Base-by-base conservation (phyloP, 345 rosid species). In the Syzygium grande region DNA sequence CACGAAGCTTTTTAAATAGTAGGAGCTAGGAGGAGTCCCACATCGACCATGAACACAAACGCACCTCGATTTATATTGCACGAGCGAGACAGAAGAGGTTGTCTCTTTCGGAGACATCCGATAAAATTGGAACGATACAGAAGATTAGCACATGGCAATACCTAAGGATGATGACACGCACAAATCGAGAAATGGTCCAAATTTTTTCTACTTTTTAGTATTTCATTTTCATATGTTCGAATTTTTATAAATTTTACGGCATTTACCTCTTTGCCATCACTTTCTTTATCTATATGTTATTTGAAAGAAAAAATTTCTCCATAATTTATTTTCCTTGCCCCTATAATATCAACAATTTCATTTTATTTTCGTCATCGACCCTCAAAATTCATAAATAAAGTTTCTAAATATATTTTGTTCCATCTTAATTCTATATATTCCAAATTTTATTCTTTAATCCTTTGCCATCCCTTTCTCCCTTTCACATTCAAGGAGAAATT, bases 21-120 rank as follows among this genome's bases (percentile, higher is more conserved):
- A n/a, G 77, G n/a, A 63, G 22, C 6, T 65, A 65, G 43, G 43
- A 30, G 2, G 1, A 68, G 79, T 68, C 78, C 79, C 79, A 68
- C 46, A 6, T 43, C 46, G 46, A 43, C 46, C 7, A 5, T 43
- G 7, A 5, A 43, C 46, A 43, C 46, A 5, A 0, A 6, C 6
- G 7, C 46, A 43, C 7, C 46, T 43, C 46, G 46, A 1, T 43
- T 43, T 43, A 43, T 43, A 43, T 43, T 43, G 46, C 6, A 1
- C 46, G 1, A 43, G 46, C 7, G 1, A 43, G 46, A 43, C 46
- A 1, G 7, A 1, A 7, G 1, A 0, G 5, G 0, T n/a, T 52
- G 59, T 52, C n/a, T 29, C 61, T 84, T 84, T 84, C 2, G 49
- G 49, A 52, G 86, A 84, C 49, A 84, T 84, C 46, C 0, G 61